Base-by-base conservation (phyloP, 2,329 filamentous ascomycete species). In the Rhexocercosporidium sp. region DNA sequence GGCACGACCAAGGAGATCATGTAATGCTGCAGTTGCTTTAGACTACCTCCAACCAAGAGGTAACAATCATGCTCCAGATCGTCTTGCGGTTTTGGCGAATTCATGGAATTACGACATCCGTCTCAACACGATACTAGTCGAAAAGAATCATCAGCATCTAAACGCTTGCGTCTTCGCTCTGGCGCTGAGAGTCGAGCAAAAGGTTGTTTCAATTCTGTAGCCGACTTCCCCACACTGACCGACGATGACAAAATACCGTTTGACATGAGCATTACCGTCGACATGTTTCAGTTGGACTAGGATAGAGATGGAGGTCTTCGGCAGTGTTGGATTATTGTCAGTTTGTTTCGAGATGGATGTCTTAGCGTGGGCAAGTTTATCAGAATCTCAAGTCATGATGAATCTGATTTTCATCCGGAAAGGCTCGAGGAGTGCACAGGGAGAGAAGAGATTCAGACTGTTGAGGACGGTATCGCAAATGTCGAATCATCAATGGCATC, bases 251-350 rank as follows among this genome's bases (percentile, higher is more conserved):
- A 44, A 7, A 46, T 64, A 8, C 49, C 61, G 3, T 46, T 56
- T 12, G 34, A 31, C 4, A 14, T 9, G 16, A 37, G 34, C 9
- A 12, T 57, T 34, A 18, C n/a, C 9, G 22, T 47, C 20, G 51
- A 64, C 16, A 64, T 57, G 61, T 54, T 64, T 9, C 60, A 64
- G 34, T 20, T 64, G 49, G 61, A 64, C 14, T 31, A 20, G 61
- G 49, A 44, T 37, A 57, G 27, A 12, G 49, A 64, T 64, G 51
- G 61, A 12, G 37, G 20, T 3, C 51, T 41, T 25, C 61, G 29
- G 9, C 61, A 64, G 12, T 64, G 61, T 37, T 64, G 61, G 61
- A 44, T 64, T 12, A 25, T 64, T 22, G 61, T 57, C n/a, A 56
- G 25, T 16, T 14, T 64, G 16, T 31, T 64, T 3, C 37, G 61